Conservation (phyloP, 1,284 basidiomycete species). For the Sphaerobolus stellatus region DNA sequence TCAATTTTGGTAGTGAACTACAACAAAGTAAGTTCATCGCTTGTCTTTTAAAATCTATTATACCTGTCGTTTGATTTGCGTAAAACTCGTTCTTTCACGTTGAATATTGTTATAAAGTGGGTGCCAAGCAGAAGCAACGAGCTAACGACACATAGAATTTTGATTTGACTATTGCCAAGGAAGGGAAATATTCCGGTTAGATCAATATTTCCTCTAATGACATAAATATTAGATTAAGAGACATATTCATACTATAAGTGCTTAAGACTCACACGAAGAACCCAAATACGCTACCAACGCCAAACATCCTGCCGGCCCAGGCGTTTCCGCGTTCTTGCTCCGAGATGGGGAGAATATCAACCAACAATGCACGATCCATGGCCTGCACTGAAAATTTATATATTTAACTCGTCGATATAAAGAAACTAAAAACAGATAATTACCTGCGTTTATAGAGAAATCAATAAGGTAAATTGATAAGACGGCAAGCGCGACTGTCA, state of each 20-base stretch:
- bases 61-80: slow-evolving; percentile 44
- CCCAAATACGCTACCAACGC: slow-evolving; percentile 77
- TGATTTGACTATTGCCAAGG: slow-evolving; percentile 74
- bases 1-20: slow-evolving; percentile 24
- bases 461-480: slow-evolving; percentile 88
- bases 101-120: slow-evolving; percentile 59
- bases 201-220: slow-evolving; percentile 65
- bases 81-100: slow-evolving; percentile 79
- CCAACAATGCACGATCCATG: slow-evolving; percentile 78
- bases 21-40: slow-evolving; percentile 6
- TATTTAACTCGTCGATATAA: background rate
- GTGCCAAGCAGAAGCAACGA: slow-evolving; percentile 48
- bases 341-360: slow-evolving; percentile 65
- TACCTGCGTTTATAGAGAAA: slow-evolving; percentile 88
- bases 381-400: slow-evolving; percentile 61
- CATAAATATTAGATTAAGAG: slow-evolving; percentile 2
- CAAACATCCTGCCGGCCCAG: slow-evolving; percentile 91
- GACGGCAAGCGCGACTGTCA: slow-evolving; percentile 80
- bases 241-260: background rate
- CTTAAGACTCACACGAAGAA: slow-evolving; percentile 73
- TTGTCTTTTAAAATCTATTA: slow-evolving; percentile 19
- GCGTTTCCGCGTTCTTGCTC: slow-evolving; percentile 88
- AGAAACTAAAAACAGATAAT: slow-evolving; percentile 17
- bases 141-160: slow-evolving; percentile 60
- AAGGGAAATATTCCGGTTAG: slow-evolving; percentile 64